Base-by-base conservation (phyloP, 106 monocot species). In the Phalaenopsis aphrodite region DNA sequence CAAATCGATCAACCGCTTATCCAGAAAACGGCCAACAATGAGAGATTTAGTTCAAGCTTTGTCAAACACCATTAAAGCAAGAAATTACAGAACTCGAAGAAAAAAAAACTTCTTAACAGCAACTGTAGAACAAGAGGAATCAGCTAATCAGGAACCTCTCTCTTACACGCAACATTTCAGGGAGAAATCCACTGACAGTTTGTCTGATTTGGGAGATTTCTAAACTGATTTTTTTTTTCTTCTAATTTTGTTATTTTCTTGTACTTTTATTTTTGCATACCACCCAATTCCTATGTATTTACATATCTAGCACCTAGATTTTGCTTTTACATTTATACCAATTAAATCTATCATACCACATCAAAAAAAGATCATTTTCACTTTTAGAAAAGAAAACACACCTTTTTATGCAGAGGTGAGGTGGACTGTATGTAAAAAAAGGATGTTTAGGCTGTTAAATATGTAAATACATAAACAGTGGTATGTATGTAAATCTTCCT, bases 11-110 rank as follows among this genome's bases (percentile, higher is more conserved):
- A 87, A 86, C 67, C 57, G 79, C 23, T 48, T 79, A 14, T 86
- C 91, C 1, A 87, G 84, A 73, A 91, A 87, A 65, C 83, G 96
- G 21, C 93, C 96, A 5, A 80, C 88, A 30, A 96, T 96, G 93
- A 79, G 93, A 80, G 90, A 92, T 45, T 84, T 94, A 1, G 93
- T 96, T 46, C 96, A 92, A 75, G 80, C 84, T 21, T 76, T 93
- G 64, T 84, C 83, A 10, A 71, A 78, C 42, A 81, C 86, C 3
- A 41, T 83, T 42, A 91, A 87, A 15, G 71, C 18, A 21, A 78
- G 80, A 38, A 78, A 80, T n/a, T 85, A 65, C 56, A 85, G 78
- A 47, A 87, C 81, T 71, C 75, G 76, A 10, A 84, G 80, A 48
- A 77, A 71, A 19, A 83, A 77, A 55, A 75, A 65, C 74, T 83